These are phyloP conservation scores for Phaffia tasmanica DNA, from an alignment of 768 basidiomycete genomes.

Conservation along the genomic window DNA sequence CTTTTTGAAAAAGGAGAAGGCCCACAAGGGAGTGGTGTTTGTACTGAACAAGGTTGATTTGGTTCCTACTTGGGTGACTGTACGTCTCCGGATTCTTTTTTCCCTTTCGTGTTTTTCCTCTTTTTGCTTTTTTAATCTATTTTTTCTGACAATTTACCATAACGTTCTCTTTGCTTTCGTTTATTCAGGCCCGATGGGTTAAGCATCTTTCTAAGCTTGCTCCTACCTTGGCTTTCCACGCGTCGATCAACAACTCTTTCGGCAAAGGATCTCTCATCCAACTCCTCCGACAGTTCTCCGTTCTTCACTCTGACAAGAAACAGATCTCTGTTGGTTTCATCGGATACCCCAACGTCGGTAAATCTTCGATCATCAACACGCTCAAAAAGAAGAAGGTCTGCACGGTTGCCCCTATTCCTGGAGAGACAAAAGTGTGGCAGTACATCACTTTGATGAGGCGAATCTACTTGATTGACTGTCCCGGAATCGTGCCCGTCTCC, in stretches of 20 bases:
- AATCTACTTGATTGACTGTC: constrained; percentile 99
- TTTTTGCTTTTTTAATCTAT: constrained; percentile 18
- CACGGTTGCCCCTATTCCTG: constrained; percentile 88
- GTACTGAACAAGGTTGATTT: constrained; percentile 97
- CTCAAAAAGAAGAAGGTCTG: constrained; percentile 97
- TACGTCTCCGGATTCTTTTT: constrained; percentile 47
- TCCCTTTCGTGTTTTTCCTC: constrained; percentile 22
- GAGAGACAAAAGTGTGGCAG: constrained; percentile 98
- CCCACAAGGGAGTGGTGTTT: constrained; percentile 92
- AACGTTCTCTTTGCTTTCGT: neutral
- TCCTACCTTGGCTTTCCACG: constrained; percentile 96
- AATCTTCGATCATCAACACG: constrained; percentile 95
- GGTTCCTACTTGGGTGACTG: constrained; percentile 97
- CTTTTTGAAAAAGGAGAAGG: constrained; percentile 87
- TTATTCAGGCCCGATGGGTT: constrained; percentile 74
- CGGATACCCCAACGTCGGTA: constrained; percentile 97
- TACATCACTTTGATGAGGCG: constrained; percentile 92
- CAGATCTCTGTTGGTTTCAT: constrained; percentile 97
- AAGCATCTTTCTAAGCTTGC: constrained; percentile 87
- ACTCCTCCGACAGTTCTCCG: constrained; percentile 88
- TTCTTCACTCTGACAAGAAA: constrained; percentile 95
- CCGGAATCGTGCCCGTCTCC: constrained; percentile 91
- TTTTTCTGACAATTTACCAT: constrained; percentile 18
- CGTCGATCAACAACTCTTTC: constrained; percentile 96
- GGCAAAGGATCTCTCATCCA: constrained; percentile 98